A percentile compares a stretch with the other conserved stretches of the same genome.
Evolutionary conservation across 495 filamentous ascomycete species (phyloP).

Genomic region (Neurospora sp.): DNA sequence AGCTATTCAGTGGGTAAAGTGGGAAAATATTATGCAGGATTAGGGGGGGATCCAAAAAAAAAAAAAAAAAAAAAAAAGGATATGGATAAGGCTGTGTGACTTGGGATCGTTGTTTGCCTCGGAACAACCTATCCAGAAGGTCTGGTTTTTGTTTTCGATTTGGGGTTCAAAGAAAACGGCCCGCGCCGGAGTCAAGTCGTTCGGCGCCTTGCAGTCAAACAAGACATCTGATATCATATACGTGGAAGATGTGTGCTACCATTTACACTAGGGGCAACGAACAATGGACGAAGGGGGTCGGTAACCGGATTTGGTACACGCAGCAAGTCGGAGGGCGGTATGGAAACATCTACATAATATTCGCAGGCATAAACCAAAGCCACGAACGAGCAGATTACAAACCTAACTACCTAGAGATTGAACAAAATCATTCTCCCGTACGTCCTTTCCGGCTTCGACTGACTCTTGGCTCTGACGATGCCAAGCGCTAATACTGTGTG

Average conservation of each 20-base stretch:
- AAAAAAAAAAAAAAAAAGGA: too few species aligned
- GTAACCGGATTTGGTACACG: too few species aligned
- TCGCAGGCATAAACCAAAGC: background rate
- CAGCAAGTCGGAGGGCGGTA: background rate
- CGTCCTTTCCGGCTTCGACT: background rate
- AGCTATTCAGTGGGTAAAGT: too few species aligned
- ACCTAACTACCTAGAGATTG: background rate
- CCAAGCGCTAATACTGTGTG: background rate
- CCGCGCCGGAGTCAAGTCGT: too few species aligned
- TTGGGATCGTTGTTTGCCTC: background rate
- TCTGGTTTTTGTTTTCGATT: background rate
- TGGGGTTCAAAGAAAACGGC: background rate
- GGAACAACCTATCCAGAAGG: background rate
- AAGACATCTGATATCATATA: background rate
- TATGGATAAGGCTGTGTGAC: background rate
- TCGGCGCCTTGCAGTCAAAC: background rate
- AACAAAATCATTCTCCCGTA: background rate
- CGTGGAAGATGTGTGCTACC: background rate
- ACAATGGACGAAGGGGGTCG: too few species aligned
- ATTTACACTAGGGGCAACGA: background rate
- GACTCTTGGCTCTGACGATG: background rate
- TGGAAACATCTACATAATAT: background rate
- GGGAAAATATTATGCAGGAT: too few species aligned
- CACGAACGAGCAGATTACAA: background rate
- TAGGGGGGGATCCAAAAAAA: too few species aligned